Evolutionary conservation across 345 rosid species (phyloP), one percentile per base, ranked within the genome.

Genomic region (Mangifera indica): DNA sequence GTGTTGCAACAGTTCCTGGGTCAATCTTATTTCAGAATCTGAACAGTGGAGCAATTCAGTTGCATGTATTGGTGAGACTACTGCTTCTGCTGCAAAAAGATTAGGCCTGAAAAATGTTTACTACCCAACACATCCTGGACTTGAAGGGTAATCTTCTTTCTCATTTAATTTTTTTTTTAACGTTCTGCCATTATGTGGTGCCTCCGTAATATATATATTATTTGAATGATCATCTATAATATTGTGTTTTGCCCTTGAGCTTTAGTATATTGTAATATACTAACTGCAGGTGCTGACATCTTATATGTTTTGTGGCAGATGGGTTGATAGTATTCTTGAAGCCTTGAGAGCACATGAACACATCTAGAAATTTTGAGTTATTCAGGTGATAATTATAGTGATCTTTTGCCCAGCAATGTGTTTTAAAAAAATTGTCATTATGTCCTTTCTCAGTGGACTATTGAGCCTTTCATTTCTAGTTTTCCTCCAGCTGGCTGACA

Each of bases 41-140:
- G 82, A 84, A 74, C 71, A 74, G 13, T 89, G 95, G 89, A 75
- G 73, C 77, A 87, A 87, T 77, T 86, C 85, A 32, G 81, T 91
- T 66, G 99, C 91, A 52, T 95, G 98, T 72, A 92, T 95, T 34
- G 99, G 99, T 54, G 98, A 95, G 85, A 95, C 97, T 63, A 95
- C 98, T 73, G 99, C 96, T 54, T 82, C 82, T 20, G 97, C 90
- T 76, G 97, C 98, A 59, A 87, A 77, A 89, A 83, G 79, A 55
- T 75, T 89, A 66, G 98, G 99, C 73, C 76, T 92, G 72, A 78
- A 75, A 80, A 85, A 83, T 70, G 92, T 91, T 32, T 92, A 84
- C 87, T 81, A 82, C 75, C 99, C 98, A 37, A 80, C 71, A 15
- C 81, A 81, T 49, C 99, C 98, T 60, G 96, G 99, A 72, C 81